Conservation (phyloP, 108 stramenopile genomes). For the Hondaea fermentalgiana region DNA sequence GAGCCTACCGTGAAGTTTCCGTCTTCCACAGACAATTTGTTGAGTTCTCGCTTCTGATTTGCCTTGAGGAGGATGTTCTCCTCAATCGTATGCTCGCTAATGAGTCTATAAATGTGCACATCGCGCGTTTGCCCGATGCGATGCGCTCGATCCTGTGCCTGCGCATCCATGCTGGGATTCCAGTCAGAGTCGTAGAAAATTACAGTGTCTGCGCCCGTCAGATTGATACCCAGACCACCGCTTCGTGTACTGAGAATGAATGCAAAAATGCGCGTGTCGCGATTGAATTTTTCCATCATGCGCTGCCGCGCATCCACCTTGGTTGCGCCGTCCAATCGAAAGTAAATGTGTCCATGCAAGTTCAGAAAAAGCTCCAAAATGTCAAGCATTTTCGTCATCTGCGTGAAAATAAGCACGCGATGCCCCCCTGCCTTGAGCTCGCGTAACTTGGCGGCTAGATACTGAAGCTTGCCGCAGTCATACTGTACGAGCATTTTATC, state of each 20-base stretch:
- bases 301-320: conserved; percentile 26
- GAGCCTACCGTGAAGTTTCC: conserved; percentile 65
- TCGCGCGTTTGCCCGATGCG: conserved; percentile 91
- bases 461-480: conserved; percentile 92
- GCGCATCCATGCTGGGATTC: conserved; percentile 62
- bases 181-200: conserved; percentile 58
- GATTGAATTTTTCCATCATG: conserved; percentile 45
- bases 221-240: conserved; percentile 57
- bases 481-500: conserved; percentile 85
- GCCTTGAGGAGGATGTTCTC: conserved; percentile 93
- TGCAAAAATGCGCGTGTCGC: conserved; percentile 39
- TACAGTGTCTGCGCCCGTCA: conserved; percentile 55
- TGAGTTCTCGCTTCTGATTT: conserved; percentile 80
- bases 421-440: conserved; percentile 50
- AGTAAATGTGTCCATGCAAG: conserved; percentile 46
- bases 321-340: conserved; percentile 56
- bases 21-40: conserved; percentile 83
- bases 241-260: conserved; percentile 52
- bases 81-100: conserved; percentile 85
- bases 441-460: conserved; percentile 71
- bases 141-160: conserved; percentile 72
- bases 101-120: conserved; percentile 90
- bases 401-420: conserved; percentile 43
- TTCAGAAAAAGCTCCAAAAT: conserved; percentile 59
- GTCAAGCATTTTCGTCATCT: conserved; percentile 61